Evolutionary conservation across 495 filamentous ascomycete species (phyloP), one percentile per base, ranked within the genome.

Genomic region (Daldinia bambusicola): DNA sequence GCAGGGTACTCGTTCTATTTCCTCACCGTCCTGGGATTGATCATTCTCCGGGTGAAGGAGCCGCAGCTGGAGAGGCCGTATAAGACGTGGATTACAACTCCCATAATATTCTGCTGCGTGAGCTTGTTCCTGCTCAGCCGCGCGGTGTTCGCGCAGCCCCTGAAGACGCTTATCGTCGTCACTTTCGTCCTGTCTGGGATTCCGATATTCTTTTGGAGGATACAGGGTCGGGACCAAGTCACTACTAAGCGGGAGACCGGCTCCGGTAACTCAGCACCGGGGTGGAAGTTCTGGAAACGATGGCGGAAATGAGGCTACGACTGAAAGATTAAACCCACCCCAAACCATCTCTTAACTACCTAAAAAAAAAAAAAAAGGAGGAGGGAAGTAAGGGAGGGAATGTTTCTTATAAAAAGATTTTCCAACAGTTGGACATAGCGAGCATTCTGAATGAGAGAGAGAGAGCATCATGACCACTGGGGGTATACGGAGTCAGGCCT

Each of bases 1-100:
- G 95, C 94, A 3, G 94, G 93, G 6, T 99, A 98, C 77, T 92
- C 90, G 0, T 98, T 98, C 77, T 99, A 99, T 81, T 99, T 99
- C 80, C 77, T 97, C 36, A 97, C 95, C 0, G 95, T 99, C 1
- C 88, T 99, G 0, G 95, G 95, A 0, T 84, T 99, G 32, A 97
- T 99, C 61, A 88, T 98, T 34, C 83, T 99, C 67, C 84, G 95
- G 26, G 91, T 98, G n/a, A 87, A 86, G 41, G 95, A 98, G 77
- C 96, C 96, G 7, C 81, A 88, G 63, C 84, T 98, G 22, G 93
- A 98, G 77, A 80, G 95, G 22, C 93, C 95, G 2, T 99, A 98
- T 79, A 88, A 86, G 76, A 95, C 93, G 14, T 99, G 96, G 96
- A 96, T 99, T 65, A 91, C 90, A 1, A 98, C 95, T 38, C 95